Base-by-base conservation (phyloP, 2,329 filamentous ascomycete species). In the Trichoderma sp. region DNA sequence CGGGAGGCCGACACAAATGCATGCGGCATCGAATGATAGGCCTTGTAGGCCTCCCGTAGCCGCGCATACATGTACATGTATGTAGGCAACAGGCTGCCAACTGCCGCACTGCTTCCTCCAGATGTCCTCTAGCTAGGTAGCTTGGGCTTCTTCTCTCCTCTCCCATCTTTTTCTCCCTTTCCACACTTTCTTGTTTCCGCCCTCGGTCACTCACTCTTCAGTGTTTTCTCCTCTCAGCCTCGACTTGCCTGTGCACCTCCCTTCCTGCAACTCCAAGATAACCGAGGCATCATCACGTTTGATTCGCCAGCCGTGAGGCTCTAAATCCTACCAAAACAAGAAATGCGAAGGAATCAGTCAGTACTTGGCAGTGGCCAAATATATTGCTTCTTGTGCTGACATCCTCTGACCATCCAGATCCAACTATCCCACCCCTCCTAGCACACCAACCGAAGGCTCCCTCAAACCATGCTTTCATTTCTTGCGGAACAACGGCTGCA, bases 401-500 rank as follows among this genome's bases (percentile, higher is more conserved):
- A 28, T 26, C 8, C 18, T n/a, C 53, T 57, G 6, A 9, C 26
- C 51, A 9, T 26, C 15, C 6, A 67, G 64, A 18, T 11, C 9
- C 7, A 14, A 15, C 26, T 30, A 43, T 28, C 64, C 34, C 6
- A 67, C 64, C 9, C 53, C 32, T 43, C 64, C 64, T 3, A 43
- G 24, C 11, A 58, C 34, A 0, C 51, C 64, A 11, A 30, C 51
- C 1, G 24, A 58, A 14, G 7, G 53, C 32, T 58, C 51, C n/a
- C 21, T 43, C 30, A 72, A 70, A 21, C 64, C 51, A 26, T 72
- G 72, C 26, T 70, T 61, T 6, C 3, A 47, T 8, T 73, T 71
- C 32, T 4, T 62, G 18, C 67, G 64, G 28, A 43, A 70, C 18
- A 71, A 70, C 14, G 57, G 67, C 7, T 75, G 74, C 70, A 75